Conservation (phyloP, 768 basidiomycete species). For the Boletus sensibilis region DNA sequence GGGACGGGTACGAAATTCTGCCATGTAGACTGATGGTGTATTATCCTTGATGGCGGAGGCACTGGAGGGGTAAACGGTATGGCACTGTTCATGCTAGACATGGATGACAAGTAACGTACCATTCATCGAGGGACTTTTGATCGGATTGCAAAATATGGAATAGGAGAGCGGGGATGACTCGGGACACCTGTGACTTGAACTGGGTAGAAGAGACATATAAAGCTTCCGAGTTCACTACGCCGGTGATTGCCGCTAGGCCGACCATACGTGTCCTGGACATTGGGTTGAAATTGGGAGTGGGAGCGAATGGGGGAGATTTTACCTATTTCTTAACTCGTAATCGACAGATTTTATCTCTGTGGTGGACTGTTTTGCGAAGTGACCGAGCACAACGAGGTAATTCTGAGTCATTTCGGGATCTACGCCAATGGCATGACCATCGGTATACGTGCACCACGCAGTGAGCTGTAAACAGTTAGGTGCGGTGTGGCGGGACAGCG, state of each 20-base stretch:
- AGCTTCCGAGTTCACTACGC: slow-evolving; percentile 81
- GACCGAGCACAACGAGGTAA: slow-evolving; percentile 65
- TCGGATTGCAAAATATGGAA: slow-evolving; percentile 64
- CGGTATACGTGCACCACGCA: slow-evolving; percentile 90
- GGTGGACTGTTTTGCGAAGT: slow-evolving; percentile 63
- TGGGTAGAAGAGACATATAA: slow-evolving; percentile 70
- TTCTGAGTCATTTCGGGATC: slow-evolving; percentile 67
- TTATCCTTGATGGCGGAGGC: slow-evolving; percentile 62
- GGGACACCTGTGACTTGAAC: slow-evolving; percentile 68
- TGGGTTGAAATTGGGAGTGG: not conserved
- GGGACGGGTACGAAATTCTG: slow-evolving; percentile 81
- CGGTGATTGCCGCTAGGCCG: slow-evolving; percentile 79
- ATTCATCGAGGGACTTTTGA: slow-evolving; percentile 57
- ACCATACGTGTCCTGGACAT: slow-evolving; percentile 71
- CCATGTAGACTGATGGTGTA: slow-evolving; percentile 73
- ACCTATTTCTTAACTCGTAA: slow-evolving; percentile 76
- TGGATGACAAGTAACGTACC: slow-evolving; percentile 43
- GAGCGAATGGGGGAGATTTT: not conserved
- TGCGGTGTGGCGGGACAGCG: not conserved
- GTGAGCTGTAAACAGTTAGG: slow-evolving; percentile 58
- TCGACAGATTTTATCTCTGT: slow-evolving; percentile 50
- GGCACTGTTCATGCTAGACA: not conserved
- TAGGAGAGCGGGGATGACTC: slow-evolving; percentile 71
- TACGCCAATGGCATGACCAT: slow-evolving; percentile 78
- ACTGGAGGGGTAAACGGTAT: slow-evolving; percentile 35